These are phyloP conservation scores for Yamadazyma conglobata DNA, from an alignment of 1,139 yeast species.

Conservation along the genomic window DNA sequence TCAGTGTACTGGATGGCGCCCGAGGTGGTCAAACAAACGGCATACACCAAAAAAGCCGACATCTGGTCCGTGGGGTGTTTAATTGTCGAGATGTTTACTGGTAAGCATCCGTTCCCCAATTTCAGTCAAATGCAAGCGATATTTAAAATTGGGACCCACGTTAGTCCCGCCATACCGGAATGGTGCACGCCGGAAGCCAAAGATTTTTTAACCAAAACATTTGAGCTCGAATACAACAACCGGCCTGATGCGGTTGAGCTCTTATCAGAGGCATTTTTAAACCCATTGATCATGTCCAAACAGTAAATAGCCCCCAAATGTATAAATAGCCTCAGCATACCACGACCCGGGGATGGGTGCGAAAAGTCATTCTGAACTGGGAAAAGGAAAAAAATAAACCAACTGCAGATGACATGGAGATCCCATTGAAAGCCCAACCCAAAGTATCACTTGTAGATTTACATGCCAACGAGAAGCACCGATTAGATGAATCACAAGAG, in stretches of 20 bases:
- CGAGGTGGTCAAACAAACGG: slow-evolving; percentile 88
- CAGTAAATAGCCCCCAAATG: slow-evolving; percentile 4
- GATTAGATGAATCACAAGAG: slow-evolving; percentile 7
- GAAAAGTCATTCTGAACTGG: neutral
- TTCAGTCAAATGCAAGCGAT: slow-evolving; percentile 96
- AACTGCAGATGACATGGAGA: slow-evolving; percentile 36
- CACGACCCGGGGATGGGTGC: slow-evolving; percentile 1
- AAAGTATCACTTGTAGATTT: slow-evolving; percentile 39
- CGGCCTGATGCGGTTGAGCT: slow-evolving; percentile 75
- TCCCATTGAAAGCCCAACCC: slow-evolving; percentile 43
- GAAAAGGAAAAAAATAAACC: slow-evolving; percentile 1
- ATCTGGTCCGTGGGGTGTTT: slow-evolving; percentile 96
- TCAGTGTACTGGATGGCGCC: slow-evolving; percentile 99
- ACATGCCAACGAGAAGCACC: slow-evolving; percentile 25
- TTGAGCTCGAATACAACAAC: slow-evolving; percentile 68
- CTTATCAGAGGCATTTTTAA: slow-evolving; percentile 58
- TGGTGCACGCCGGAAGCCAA: slow-evolving; percentile 69
- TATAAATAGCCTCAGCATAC: neutral
- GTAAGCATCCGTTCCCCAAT: slow-evolving; percentile 90
- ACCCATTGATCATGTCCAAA: slow-evolving; percentile 46
- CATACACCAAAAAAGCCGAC: slow-evolving; percentile 86
- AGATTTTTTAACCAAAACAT: slow-evolving; percentile 62
- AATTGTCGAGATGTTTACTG: slow-evolving; percentile 91
- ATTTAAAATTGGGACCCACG: slow-evolving; percentile 83
- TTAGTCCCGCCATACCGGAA: slow-evolving; percentile 74